Base-by-base conservation (phyloP, 1,139 yeast species). In the Suhomyces yuchorum region DNA sequence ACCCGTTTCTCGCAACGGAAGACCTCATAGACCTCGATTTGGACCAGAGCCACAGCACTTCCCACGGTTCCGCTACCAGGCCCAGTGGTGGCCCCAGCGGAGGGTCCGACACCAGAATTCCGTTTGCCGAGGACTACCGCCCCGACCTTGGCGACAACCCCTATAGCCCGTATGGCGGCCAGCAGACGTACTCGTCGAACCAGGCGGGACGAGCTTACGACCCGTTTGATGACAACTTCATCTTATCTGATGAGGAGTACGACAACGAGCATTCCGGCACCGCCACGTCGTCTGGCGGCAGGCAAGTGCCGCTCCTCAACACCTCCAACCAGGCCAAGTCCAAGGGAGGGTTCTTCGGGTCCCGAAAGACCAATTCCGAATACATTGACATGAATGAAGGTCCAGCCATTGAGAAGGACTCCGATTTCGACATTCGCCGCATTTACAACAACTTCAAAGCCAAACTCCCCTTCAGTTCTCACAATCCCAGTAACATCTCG, bases 361-460 rank as follows among this genome's bases (percentile, higher is more conserved):
- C 37, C 6, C 37, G 44, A 19, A 17, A 26, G 3, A 41, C 40
- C 15, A 56, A 51, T 37, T 46, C 52, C 11, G 58, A 56, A 18
- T 57, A 57, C 38, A 55, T 50, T 30, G 57, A 47, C 15, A 56
- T 57, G 58, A 41, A 51, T 19, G 51, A 47, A n/a, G 51, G 42
- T 7, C 43, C 53, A 2, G 42, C 48, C 19, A 38, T 43, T 11
- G 50, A 48, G 22, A 53, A 52, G 23, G 56, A 53, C 41, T 62
- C 71, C 3, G 80, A 76, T 48, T 86, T 84, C 58, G 86, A 85
- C 56, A 80, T 86, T 28, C 75, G 86, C 12, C 67, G 75, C 38
- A 65, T 85, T 8, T 86, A 78, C 68, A 65, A 69, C 47, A 72
- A 67, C 43, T 51, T 81, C 37, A 68, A 70, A 42, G 63, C 71